A percentile compares a stretch with the other conserved stretches of the same genome.
Conservation (phyloP, 257 asterid species). For the Salvia miltiorrhiza region DNA sequence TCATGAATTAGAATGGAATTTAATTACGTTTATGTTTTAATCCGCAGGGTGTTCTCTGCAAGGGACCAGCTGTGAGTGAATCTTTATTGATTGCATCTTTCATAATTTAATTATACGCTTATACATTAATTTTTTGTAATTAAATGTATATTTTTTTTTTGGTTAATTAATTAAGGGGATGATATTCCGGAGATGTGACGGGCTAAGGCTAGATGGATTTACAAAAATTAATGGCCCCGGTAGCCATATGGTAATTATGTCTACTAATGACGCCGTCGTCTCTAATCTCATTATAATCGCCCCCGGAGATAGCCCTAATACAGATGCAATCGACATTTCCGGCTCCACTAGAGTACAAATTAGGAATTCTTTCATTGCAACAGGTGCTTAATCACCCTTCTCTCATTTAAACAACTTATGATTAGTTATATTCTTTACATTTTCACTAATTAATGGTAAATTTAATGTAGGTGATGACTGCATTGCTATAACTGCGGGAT, state of each 20-base stretch:
- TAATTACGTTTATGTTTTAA: not conserved
- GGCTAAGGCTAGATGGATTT: constrained; percentile 44
- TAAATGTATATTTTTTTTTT: not conserved
- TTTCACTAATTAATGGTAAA: no score
- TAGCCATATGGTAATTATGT: constrained; percentile 42
- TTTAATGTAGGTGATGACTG: constrained; percentile 56
- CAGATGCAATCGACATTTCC: constrained; percentile 56
- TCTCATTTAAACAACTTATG: not conserved
- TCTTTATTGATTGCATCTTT: not conserved
- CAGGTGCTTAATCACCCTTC: constrained; percentile 30
- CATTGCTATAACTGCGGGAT: constrained; percentile 59
- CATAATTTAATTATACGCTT: not conserved
- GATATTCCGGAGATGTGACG: constrained; percentile 48
- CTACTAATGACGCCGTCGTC: constrained; percentile 33
- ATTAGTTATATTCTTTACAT: no score
- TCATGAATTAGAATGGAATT: not conserved
- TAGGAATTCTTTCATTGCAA: constrained; percentile 44
- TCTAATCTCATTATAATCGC: constrained; percentile 48
- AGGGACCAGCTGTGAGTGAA: constrained; percentile 51
- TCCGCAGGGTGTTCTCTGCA: constrained; percentile 46
- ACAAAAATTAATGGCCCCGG: constrained; percentile 47
- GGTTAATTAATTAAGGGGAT: constrained; percentile 33
- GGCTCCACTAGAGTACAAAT: constrained; percentile 38
- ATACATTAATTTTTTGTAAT: not conserved
- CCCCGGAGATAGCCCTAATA: constrained; percentile 62